Evolutionary conservation across 208 protist species (phyloP).

Genomic region (Trypanosoma vivax): DNA sequence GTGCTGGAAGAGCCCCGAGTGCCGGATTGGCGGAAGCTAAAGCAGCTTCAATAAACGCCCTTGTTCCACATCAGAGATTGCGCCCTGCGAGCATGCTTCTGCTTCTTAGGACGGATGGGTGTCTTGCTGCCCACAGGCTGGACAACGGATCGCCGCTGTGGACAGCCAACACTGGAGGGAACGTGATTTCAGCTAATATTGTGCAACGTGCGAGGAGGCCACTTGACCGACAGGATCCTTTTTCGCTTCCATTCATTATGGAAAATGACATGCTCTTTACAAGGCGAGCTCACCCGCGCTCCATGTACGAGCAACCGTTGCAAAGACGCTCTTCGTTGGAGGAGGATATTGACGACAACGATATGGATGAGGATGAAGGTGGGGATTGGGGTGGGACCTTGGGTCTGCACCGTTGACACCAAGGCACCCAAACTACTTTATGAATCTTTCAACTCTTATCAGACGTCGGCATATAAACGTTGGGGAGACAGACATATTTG

Average conservation of each 20-base stretch:
- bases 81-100: conserved; percentile 29
- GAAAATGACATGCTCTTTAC: conserved; percentile 61
- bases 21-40: not conserved
- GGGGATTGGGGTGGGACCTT: too few relatives aligned
- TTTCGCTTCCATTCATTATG: conserved; percentile 64
- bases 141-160: conserved; percentile 28
- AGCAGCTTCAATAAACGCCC: not conserved
- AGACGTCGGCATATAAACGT: conserved; percentile 39
- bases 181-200: conserved; percentile 20
- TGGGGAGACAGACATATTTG: conserved; percentile 50
- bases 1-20: not conserved
- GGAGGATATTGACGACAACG: not conserved
- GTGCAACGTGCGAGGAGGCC: conserved; percentile 19
- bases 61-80: conserved; percentile 37
- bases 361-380: not conserved
- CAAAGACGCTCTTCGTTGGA: not conserved
- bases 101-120: conserved; percentile 38
- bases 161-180: conserved; percentile 27
- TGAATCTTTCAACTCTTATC: conserved; percentile 65
- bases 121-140: conserved; percentile 35
- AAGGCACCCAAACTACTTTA: conserved; percentile 48
- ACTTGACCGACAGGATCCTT: conserved; percentile 26
- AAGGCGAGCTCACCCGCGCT: not conserved
- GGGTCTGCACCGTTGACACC: conserved; percentile 5
- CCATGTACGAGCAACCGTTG: not conserved